Base-by-base conservation (phyloP, 192 early-diverging fungal species). In the Linnemannia schmuckeri region DNA sequence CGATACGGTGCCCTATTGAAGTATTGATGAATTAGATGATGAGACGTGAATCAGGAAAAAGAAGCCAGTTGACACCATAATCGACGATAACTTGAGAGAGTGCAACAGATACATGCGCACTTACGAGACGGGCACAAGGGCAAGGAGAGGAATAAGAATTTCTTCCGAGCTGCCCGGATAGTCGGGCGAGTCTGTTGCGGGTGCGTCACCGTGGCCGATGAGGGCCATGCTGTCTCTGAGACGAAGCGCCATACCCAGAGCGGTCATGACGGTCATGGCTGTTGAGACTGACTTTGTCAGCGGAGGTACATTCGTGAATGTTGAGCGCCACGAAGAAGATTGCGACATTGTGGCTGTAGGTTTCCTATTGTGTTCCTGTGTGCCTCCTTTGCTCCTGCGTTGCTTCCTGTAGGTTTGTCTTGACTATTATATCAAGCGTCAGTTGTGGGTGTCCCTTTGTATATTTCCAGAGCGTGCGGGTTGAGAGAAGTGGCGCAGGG, bases 231-330 rank as follows among this genome's bases (percentile, higher is more conserved):
- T 66, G 41, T 80, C 79, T 30, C 79, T 73, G 72, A 80, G 66
- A 27, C 72, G 79, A 27, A 80, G 79, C 1, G 44, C 55, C 24
- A 80, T n/a, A 4, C 72, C 82, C 10, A 88, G 35, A 27, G 69
- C 41, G 27, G 90, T 88, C 52, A 80, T 79, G 40, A 85, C 49
- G 6, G 89, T 54, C 57, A 88, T 74, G 35, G 80, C 77, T 1
- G 86, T 81, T 18, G 85, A 69, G 33, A 90, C 77, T 20, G 77
- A 73, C 61, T 82, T 90, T 75, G 90, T 90, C 42, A 89, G 42
- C 22, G 88, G 74, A 63, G 90, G 90, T 17, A 90, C 88, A 75
- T 88, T 90, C 7, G 76, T 77, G 66, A 89, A 49, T 33, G 78
- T 77, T 17, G 87, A 73, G 68, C 69, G 55, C 79, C 79, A 80